Percentiles rank a stretch among this genome's conserved stretches.
Evolutionary conservation across 2,329 filamentous ascomycete species (phyloP).

Genomic region (Leptographium flavum): DNA sequence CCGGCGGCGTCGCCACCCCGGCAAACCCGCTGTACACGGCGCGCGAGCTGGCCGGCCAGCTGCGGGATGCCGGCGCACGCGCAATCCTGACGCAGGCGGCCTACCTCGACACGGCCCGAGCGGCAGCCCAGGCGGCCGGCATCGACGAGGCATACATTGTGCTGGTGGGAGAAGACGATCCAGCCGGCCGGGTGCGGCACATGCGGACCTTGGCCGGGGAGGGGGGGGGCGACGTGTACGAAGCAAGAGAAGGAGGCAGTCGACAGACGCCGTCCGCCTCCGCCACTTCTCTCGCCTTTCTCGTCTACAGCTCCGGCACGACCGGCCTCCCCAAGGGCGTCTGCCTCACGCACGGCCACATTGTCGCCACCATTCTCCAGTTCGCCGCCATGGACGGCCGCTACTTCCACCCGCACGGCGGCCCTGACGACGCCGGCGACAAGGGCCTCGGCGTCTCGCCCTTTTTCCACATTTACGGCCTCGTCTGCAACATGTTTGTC

Average conservation of each 20-base stretch:
- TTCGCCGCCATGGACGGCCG: conserved; percentile 35
- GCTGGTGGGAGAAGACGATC: conserved; percentile 59
- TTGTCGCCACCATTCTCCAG: conserved; percentile 60
- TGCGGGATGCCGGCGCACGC: conserved; percentile 63
- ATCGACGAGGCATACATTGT: conserved; percentile 60
- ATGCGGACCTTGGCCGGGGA: too few relatives aligned
- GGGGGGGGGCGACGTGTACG: too few relatives aligned
- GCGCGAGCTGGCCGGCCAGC: conserved; percentile 71
- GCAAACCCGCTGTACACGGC: conserved; percentile 80
- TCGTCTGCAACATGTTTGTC: conserved; percentile 60
- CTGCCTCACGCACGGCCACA: conserved; percentile 69
- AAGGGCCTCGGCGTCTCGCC: conserved; percentile 66
- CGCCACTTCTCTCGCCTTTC: conserved; percentile 64
- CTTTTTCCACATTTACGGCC: conserved; percentile 83
- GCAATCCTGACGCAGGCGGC: conserved; percentile 60
- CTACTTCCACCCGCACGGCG: conserved; percentile 42
- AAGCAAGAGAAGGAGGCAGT: too few relatives aligned
- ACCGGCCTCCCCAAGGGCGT: conserved; percentile 89
- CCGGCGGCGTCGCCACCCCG: conserved; percentile 68
- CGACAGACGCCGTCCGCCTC: too few relatives aligned
- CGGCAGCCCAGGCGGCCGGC: conserved; percentile 56
- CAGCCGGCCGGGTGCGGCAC: conserved; percentile 47
- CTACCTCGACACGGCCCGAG: conserved; percentile 47
- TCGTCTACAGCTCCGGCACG: conserved; percentile 83
- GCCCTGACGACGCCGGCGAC: conserved; percentile 49